Evolutionary conservation across 495 filamentous ascomycete species (phyloP).

Genomic region (Letharia columbiana): DNA sequence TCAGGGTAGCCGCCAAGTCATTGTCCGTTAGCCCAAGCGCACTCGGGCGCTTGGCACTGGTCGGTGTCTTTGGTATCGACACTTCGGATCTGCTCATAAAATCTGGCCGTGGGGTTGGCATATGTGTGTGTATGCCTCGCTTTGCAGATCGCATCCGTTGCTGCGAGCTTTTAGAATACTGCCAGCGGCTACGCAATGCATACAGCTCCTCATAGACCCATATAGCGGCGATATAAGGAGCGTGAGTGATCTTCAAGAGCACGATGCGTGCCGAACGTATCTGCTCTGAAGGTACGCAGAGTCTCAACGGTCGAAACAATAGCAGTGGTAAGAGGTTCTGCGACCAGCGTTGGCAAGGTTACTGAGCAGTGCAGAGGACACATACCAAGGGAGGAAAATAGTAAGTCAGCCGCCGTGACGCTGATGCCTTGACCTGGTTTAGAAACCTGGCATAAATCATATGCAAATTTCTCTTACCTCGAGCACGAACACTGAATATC

Average conservation of each 20-base stretch:
- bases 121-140: not conserved
- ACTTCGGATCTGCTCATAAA: constrained; percentile 23
- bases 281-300: constrained; percentile 62
- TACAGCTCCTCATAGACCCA: constrained; percentile 46
- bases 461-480: constrained; percentile 34
- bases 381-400: constrained; percentile 61
- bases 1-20: constrained; percentile 25
- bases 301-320: constrained; percentile 72
- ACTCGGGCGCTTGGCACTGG: constrained; percentile 4
- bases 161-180: constrained; percentile 26
- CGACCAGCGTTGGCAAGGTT: not conserved
- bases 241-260: constrained; percentile 63
- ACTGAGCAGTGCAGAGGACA: constrained; percentile 14
- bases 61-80: constrained; percentile 24
- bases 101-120: not conserved
- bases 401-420: constrained; percentile 69
- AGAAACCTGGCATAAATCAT: not conserved
- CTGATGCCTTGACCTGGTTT: constrained; percentile 44
- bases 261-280: constrained; percentile 68
- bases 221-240: constrained; percentile 55
- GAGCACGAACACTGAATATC: constrained; percentile 61
- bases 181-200: constrained; percentile 27
- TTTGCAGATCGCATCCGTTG: constrained; percentile 20
- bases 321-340: constrained; percentile 79
- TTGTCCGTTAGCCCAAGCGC: constrained; percentile 5